Evolutionary conservation across 2,329 filamentous ascomycete species (phyloP).

Genomic region (Xenoacremonium recifei): DNA sequence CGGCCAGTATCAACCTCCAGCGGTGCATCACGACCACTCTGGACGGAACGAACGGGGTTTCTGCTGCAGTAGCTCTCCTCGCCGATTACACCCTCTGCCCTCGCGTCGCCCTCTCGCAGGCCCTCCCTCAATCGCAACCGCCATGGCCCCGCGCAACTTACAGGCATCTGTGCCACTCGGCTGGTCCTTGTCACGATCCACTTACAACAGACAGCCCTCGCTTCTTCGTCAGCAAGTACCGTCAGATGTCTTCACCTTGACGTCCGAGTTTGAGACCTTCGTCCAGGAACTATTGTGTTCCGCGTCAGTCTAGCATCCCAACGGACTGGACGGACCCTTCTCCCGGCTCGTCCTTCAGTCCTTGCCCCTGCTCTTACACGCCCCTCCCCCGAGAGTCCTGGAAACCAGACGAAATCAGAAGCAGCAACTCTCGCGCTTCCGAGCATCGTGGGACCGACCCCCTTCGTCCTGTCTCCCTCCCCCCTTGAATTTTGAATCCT

Average conservation of each 20-base stretch:
- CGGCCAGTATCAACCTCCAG: slow-evolving; percentile 19
- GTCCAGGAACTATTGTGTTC: background rate
- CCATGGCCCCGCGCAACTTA: background rate
- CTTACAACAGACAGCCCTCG: background rate
- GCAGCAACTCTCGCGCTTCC: too few species aligned
- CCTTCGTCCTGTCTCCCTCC: too few species aligned
- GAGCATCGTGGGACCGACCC: too few species aligned
- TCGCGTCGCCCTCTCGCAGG: background rate
- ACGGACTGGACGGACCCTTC: too few species aligned
- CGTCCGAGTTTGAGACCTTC: background rate
- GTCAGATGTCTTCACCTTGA: background rate
- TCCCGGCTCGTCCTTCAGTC: too few species aligned
- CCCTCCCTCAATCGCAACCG: background rate
- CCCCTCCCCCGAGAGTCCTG: too few species aligned
- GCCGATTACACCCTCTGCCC: slow-evolving; percentile 5
- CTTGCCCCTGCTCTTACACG: too few species aligned
- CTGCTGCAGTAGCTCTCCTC: slow-evolving; percentile 18
- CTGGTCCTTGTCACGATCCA: background rate
- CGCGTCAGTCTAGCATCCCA: too few species aligned
- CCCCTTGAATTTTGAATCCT: too few species aligned
- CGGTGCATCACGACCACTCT: too few species aligned
- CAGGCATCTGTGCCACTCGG: slow-evolving; percentile 5
- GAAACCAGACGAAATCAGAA: too few species aligned
- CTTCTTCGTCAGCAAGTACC: background rate
- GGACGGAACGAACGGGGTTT: too few species aligned